Base-by-base conservation (phyloP, 73 alveolate species). In the Halteria grandinella region DNA sequence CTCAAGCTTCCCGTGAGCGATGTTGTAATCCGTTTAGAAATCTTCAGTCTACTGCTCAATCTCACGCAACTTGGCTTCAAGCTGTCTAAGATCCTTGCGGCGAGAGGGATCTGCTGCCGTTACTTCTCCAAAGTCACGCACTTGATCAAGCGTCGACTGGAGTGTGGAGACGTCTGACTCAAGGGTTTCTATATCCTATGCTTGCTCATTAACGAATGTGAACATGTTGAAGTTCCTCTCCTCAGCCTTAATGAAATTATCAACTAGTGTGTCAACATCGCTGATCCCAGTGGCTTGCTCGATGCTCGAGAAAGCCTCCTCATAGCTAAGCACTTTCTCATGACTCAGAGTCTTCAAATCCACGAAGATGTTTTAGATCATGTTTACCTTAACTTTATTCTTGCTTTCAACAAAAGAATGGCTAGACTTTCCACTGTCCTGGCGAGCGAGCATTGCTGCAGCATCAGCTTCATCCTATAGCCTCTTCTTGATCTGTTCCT, bases 261-360 rank as follows among this genome's bases (percentile, higher is more conserved):
- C 72, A 21, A 91, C 95, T 34, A 91, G 83, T 24, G 75, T 89
- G 63, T 91, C 97, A 31, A 91, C 84, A 63, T 91, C 97, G 33
- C 80, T 90, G 31, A 91, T 91, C 2, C 97, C 97, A 27, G 97
- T 91, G 4, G 97, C 97, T 5, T 95, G 94, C 74, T 91, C 92
- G 15, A 93, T 93, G 70, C 90, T 93, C 4, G 95, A 93, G 72
- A 93, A 93, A 59, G 95, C 96, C 69, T 93, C 98, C 78, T 93
- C 98, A 58, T 90, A 90, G 47, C 86, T 79, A 66, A 86, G 87
- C 8, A 92, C 94, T 60, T 73, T 90, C 54, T 93, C 96, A 15
- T n/a, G n/a, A n/a, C n/a, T n/a, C n/a, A n/a, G n/a, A n/a, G n/a
- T n/a, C n/a, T n/a, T n/a, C 45, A n/a, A n/a, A n/a, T n/a, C n/a